These are phyloP conservation scores for Suhomyces sp. DNA, from an alignment of 805 yeast species.

Conservation along the genomic window DNA sequence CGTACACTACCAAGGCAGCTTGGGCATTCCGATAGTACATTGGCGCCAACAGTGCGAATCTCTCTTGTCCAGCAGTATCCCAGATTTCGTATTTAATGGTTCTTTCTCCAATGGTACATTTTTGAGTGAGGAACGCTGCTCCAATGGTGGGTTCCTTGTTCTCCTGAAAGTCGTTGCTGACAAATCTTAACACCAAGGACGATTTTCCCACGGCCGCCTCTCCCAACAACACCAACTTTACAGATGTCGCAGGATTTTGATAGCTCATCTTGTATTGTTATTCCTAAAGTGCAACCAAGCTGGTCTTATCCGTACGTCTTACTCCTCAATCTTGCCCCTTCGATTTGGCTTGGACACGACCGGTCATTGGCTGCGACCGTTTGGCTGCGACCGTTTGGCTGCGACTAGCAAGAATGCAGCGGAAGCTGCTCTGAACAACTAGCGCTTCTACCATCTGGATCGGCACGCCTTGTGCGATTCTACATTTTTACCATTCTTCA, in stretches of 20 bases:
- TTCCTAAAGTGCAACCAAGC: too few species aligned
- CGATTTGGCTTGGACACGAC: neutral
- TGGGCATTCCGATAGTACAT: constrained; percentile 97
- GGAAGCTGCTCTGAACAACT: too few species aligned
- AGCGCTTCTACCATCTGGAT: too few species aligned
- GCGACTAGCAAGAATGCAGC: too few species aligned
- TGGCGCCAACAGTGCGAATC: constrained; percentile 94
- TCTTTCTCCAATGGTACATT: constrained; percentile 80
- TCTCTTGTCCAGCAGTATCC: constrained; percentile 98
- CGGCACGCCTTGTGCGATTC: too few species aligned
- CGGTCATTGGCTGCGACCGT: neutral
- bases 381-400: neutral
- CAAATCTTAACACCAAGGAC: constrained; percentile 87
- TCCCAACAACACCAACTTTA: constrained; percentile 87
- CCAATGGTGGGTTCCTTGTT: constrained; percentile 98
- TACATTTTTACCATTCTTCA: too few species aligned
- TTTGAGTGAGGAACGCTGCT: constrained; percentile 93
- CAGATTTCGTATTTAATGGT: constrained; percentile 91
- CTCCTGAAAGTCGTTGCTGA: constrained; percentile 92
- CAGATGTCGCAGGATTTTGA: constrained; percentile 56
- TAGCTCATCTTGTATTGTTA: constrained; percentile 24
- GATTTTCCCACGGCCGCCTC: constrained; percentile 99
- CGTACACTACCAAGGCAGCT: constrained; percentile 94
- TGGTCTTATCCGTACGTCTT: too few species aligned
- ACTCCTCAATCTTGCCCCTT: neutral